phyloP scores from a whole-genome alignment of 2,329 filamentous ascomycete genomes.

The Zelopaecilomyces penicillatus region DNA sequence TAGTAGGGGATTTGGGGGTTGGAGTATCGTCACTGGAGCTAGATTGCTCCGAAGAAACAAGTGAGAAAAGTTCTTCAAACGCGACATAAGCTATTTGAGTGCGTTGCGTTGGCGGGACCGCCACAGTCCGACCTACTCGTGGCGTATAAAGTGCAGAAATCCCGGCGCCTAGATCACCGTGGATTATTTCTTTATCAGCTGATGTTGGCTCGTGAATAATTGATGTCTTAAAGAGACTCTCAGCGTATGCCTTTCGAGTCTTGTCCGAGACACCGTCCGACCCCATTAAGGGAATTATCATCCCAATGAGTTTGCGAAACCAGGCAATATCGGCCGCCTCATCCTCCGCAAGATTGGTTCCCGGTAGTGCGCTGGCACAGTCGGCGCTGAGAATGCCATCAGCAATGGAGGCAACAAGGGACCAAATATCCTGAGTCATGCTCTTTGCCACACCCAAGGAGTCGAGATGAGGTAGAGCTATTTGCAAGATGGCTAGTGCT shows the following conservation, averaged over 20 bases:
- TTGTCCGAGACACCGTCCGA: slow-evolving; percentile 55
- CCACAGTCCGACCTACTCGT: slow-evolving; percentile 64
- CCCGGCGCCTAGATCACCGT: slow-evolving; percentile 37
- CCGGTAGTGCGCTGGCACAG: slow-evolving; percentile 37
- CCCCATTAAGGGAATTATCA: slow-evolving; percentile 70
- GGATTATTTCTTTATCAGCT: slow-evolving; percentile 47
- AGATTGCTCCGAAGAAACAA: slow-evolving; percentile 43
- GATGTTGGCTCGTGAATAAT: slow-evolving; percentile 62
- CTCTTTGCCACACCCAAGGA: slow-evolving; percentile 36
- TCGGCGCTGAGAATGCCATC: slow-evolving; percentile 64
- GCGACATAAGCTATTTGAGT: slow-evolving; percentile 71
- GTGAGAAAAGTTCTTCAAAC: slow-evolving; percentile 67
- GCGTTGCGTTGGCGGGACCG: slow-evolving; percentile 55
- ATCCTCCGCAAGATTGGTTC: slow-evolving; percentile 52
- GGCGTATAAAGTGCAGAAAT: slow-evolving; percentile 52
- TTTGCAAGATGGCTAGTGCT: slow-evolving; percentile 57
- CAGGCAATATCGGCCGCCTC: slow-evolving; percentile 73
- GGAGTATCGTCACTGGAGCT: slow-evolving; percentile 27
- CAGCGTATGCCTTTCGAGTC: slow-evolving; percentile 60
- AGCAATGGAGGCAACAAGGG: slow-evolving; percentile 53
- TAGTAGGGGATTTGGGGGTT: slow-evolving; percentile 32
- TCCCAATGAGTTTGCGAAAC: slow-evolving; percentile 58
- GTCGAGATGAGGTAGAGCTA: slow-evolving; percentile 54
- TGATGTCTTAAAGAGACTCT: slow-evolving; percentile 72
- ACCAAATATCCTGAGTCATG: slow-evolving; percentile 58